Base-by-base conservation (phyloP, 176 grass and related monocot species). In the Calamus simplicifolius region DNA sequence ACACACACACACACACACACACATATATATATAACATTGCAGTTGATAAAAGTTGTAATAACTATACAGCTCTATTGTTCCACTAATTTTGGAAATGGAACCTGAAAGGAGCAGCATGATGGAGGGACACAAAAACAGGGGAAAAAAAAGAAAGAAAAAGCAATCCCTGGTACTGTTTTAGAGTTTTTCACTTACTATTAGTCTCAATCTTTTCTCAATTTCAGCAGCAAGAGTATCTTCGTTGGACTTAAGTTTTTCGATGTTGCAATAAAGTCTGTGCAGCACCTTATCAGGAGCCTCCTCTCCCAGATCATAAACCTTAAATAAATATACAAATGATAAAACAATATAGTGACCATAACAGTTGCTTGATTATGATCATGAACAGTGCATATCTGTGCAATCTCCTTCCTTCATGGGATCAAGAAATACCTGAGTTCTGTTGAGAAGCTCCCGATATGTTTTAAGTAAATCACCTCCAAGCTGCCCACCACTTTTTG, bases 231-330 rank as follows among this genome's bases (percentile, higher is more conserved):
- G 64, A 51, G 5, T 62, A 54, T 88, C 80, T 15, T 71, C 80
- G 18, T 64, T 67, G 12, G 29, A 77, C 67, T 85, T 96, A 14
- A 90, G 78, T 52, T 72, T 90, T 79, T 90, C 92, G 49, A 96
- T 58, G n/a, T 96, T 88, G 18, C 30, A 64, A 87, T 96, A 90
- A 29, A 96, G 67, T 58, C 51, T 80, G n/a, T 81, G 77, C 43
- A 96, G 57, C 38, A 90, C 87, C 75, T 88, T 88, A 63, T 96
- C 92, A 27, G 92, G 92, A 69, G 86, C 75, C 70, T 90, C 91
- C 57, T 96, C 83, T 16, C 80, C 80, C 1, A 96, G 55, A 77
- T 96, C 92, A 82, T 77, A 87, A 80, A 96, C 92, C 92, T 95
- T 69, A 29, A 55, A 80, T 73, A 16, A 63, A 27, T 51, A 30